Conservation (phyloP, 805 yeast species). For the Starmerella bombicola region DNA sequence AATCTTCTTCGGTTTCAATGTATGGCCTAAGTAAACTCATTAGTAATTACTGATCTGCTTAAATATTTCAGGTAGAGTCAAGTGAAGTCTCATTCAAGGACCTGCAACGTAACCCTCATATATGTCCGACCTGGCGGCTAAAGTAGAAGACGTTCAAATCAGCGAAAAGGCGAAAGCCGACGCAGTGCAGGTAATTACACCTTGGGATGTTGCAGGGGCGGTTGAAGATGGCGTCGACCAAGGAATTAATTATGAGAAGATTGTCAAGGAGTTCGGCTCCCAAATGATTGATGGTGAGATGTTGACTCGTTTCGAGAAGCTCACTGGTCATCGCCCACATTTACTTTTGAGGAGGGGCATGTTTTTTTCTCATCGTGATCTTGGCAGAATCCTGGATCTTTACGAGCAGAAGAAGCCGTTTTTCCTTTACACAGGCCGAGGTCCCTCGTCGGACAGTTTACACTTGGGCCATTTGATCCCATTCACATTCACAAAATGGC, state of each 20-base stretch:
- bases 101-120: no score
- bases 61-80: no score
- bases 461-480: slow-evolving; percentile 97
- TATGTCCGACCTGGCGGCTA: slow-evolving; percentile 20
- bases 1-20: no score
- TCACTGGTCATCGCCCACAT: slow-evolving; percentile 88
- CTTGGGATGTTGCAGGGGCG: slow-evolving; percentile 99
- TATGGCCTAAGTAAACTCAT: no score
- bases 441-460: slow-evolving; percentile 88
- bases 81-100: no score
- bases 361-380: slow-evolving; percentile 73
- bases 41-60: no score
- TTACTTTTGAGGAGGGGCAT: slow-evolving; percentile 80
- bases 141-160: slow-evolving; percentile 17
- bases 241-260: slow-evolving; percentile 81
- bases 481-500: slow-evolving; percentile 90
- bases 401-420: slow-evolving; percentile 93
- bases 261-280: slow-evolving; percentile 82
- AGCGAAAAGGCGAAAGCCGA: slow-evolving; percentile 8
- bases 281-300: slow-evolving; percentile 55
- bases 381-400: slow-evolving; percentile 58
- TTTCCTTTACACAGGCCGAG: slow-evolving; percentile 93
- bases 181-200: slow-evolving; percentile 53
- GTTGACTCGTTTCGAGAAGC: slow-evolving; percentile 56
- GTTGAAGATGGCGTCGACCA: slow-evolving; percentile 89